Evolutionary conservation across 2,329 filamentous ascomycete genomes (phyloP), one percentile per base, ranked within the genome.

Genomic region (Xylariales sp.): DNA sequence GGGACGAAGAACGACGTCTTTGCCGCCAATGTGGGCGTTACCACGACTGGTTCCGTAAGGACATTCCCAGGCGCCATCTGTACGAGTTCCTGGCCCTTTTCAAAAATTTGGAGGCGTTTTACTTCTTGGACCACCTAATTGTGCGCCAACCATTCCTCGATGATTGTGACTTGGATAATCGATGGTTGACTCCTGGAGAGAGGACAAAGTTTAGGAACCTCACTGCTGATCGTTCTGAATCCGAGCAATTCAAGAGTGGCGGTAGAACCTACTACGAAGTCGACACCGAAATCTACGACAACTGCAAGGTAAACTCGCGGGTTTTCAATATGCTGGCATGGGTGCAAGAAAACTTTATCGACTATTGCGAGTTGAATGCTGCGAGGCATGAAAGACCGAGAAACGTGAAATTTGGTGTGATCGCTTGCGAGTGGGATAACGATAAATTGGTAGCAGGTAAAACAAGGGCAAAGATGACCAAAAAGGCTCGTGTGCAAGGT

Each of bases 121-220:
- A 65, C 41, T 63, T 71, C 31, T 51, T 71, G 16, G 67, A 71
- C 43, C 68, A 65, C 36, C 52, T 66, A 5, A 61, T 66, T 4
- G 42, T 66, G 8, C 58, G 58, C 6, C 59, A 57, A 33, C 19
- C 37, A 43, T 12, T 28, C 24, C 23, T 41, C 40, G 17, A 37
- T 37, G 17, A 27, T 33, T 12, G 20, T 33, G 15, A 44, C 37
- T 24, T 33, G 37, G 33, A 31, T 20, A 11, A 17, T 4, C 8
- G 14, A 16, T 31, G 18, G 31, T 6, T 28, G 8, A 14, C 30
- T 32, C 29, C 48, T 47, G 25, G 49, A 31, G 29, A 14, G 12
- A 23, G 33, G 29, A 18, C n/a, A 37, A 45, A 47, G 29, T 23
- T 36, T 27, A 32, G 15, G 16, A n/a, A 13, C 8, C 25, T 34